Base-by-base conservation (phyloP, 805 yeast genomes). In the Candida alai region DNA sequence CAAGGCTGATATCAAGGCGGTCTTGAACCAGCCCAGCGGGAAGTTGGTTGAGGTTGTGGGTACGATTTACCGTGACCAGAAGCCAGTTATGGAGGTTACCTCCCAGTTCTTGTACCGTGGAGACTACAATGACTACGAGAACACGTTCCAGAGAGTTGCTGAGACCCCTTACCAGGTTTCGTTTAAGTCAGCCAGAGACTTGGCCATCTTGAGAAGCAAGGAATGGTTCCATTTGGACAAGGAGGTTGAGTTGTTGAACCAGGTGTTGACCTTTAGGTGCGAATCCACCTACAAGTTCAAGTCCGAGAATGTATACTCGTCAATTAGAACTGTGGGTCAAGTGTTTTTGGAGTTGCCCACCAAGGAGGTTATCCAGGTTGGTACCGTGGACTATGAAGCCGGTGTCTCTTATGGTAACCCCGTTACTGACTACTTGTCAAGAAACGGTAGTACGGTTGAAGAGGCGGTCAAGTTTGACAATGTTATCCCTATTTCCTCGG, bases 31-130 rank as follows among this genome's bases (percentile, higher is more conserved):
- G 60, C 80, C 90, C 30, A 80, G 86, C 36, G 99, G 98, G 55
- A 93, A 93, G 72, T 76, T 86, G 60, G 97, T 93, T 36, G 95
- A 89, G 62, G 99, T 93, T 51, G 78, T 83, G 48, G 98, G 97
- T 49, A 78, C 90, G 28, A 73, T 93, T 45, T 72, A 74, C 52
- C 80, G 94, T 61, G 86, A 78, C 20, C 79, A 77, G 38, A 56
- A 67, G 44, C 83, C 95, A 32, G 93, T 93, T 16, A 77, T 93
- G 87, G 96, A 90, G 61, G 96, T 93, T 39, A 80, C 82, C 20
- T 88, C 97, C 29, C 84, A 89, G 47, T 93, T 93, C 80, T 84
- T 93, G 68, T 93, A 90, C 80, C 78, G 99, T 62, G 99, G 99
- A 47, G 71, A 70, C 36, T 93, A 90, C 72, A 55, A 56, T 22